Base-by-base conservation (phyloP, 148 eudicot species). In the Rhododendron mucronatum region DNA sequence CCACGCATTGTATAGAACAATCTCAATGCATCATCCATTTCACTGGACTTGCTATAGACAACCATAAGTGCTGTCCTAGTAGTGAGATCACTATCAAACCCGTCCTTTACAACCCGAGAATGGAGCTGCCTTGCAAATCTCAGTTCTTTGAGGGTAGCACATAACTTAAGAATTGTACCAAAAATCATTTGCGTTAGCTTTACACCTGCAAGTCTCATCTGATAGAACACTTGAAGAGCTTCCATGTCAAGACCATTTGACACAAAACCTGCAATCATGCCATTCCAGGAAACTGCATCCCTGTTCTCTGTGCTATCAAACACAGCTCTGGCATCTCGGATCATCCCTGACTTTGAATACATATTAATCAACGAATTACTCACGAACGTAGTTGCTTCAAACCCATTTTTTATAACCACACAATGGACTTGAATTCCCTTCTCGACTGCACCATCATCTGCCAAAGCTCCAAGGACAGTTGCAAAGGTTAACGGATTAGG, bases 401-500 rank as follows among this genome's bases (percentile, higher is more conserved):
- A 91, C 26, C 99, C 98, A 81, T 69, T 89, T 91, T 95, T 95
- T n/a, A 94, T 80, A 75, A 93, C 91, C 89, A 89, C 80, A 44
- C 94, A 83, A 86, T 96, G 99, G 30, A 95, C 90, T 88, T 92
- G 93, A 86, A 84, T 84, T 59, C 98, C 99, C 89, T 89, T 89
- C 82, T 86, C 88, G 82, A 90, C 82, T 83, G 86, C 92, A 71
- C 94, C 88, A 73, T 88, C 84, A 77, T 89, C 92, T 26, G 98
- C 93, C 80, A 96, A 90, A 39, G 91, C 93, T 50, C 97, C 93
- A 65, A 95, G 83, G 81, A 96, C 87, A 61, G 95, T 88, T 3
- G 98, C 96, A 86, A 92, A 93, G 61, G 98, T 96, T 88, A 95
- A 95, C 2, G 98, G 91, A 81, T 96, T 93, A 50, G 98, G 94